A percentile compares a stretch with the other conserved stretches of the same genome.
Conservation (phyloP, 1,284 basidiomycete species). For the Microbotryum silenes-acaulis region DNA sequence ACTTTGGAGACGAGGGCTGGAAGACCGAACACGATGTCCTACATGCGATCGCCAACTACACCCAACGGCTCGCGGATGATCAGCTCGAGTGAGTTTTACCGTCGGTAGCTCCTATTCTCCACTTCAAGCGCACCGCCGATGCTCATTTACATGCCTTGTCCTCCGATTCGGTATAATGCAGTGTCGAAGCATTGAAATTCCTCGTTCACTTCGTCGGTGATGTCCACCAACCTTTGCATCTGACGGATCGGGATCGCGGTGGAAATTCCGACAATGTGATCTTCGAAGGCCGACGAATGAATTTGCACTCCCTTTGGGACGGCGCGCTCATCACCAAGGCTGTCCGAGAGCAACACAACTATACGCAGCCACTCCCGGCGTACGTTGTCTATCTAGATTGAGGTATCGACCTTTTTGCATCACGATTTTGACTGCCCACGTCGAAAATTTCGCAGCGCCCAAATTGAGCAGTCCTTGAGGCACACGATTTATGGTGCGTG, state of each 20-base stretch:
- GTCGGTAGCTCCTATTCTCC: not conserved
- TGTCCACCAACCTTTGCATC: constrained; percentile 42
- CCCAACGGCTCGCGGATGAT: constrained; percentile 12
- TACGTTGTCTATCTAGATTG: constrained; percentile 3
- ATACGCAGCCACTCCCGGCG: constrained; percentile 38
- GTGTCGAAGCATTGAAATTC: constrained; percentile 36
- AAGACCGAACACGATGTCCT: constrained; percentile 31
- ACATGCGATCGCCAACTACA: constrained; percentile 30
- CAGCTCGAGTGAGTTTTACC: constrained; percentile 20
- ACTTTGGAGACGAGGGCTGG: constrained; percentile 37
- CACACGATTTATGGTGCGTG: constrained; percentile 9
- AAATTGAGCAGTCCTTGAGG: constrained; percentile 39
- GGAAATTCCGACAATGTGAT: constrained; percentile 40
- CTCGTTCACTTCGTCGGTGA: constrained; percentile 41
- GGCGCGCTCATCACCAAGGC: constrained; percentile 38
- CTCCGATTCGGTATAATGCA: no score
- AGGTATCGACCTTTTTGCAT: not conserved
- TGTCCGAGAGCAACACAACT: constrained; percentile 39
- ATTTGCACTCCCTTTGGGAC: constrained; percentile 42
- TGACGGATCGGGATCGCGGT: constrained; percentile 40
- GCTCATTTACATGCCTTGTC: not conserved
- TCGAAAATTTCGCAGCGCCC: constrained; percentile 10
- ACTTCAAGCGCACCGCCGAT: constrained; percentile 5
- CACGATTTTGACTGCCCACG: no score
- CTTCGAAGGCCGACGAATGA: constrained; percentile 39